A percentile compares a stretch with the other conserved stretches of the same genome.
Evolutionary conservation across 208 protist genomes (phyloP).

Genomic region (Crithidia sp.): DNA sequence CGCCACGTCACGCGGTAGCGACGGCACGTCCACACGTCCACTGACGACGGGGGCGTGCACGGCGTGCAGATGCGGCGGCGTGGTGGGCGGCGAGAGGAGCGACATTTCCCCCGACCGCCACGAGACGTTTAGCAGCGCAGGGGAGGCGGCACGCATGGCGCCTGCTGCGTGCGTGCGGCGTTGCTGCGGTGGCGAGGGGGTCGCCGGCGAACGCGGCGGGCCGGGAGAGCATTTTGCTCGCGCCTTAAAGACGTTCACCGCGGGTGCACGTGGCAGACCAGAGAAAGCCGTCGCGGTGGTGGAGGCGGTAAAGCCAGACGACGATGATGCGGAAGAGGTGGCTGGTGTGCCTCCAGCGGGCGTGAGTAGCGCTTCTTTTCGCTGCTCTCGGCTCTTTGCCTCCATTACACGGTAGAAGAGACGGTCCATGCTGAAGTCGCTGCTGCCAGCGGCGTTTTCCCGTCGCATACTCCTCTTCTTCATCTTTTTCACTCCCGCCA

Average conservation of each 20-base stretch:
- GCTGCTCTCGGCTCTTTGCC: slow-evolving; percentile 4
- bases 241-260: not conserved
- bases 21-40: slow-evolving; percentile 9
- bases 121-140: not conserved
- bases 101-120: not conserved
- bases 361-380: not conserved
- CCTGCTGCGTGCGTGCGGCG: not conserved
- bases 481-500: not conserved
- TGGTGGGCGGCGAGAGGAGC: not conserved
- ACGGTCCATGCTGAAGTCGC: slow-evolving; percentile 21
- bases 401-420: slow-evolving; percentile 29
- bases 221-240: not conserved
- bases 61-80: too few species aligned
- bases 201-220: not conserved
- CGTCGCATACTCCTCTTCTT: not conserved
- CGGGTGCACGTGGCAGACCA: slow-evolving; percentile 2
- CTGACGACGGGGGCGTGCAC: not conserved
- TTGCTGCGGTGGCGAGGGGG: not conserved
- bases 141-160: not conserved
- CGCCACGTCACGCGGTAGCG: slow-evolving; percentile 1
- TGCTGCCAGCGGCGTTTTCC: not conserved
- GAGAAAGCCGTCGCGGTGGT: not conserved
- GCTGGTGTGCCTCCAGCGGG: not conserved
- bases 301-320: too few species aligned
- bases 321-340: not conserved